phyloP scores from a whole-genome alignment of 306 rosid genomes.

The Lithocarpus polystachyus region DNA sequence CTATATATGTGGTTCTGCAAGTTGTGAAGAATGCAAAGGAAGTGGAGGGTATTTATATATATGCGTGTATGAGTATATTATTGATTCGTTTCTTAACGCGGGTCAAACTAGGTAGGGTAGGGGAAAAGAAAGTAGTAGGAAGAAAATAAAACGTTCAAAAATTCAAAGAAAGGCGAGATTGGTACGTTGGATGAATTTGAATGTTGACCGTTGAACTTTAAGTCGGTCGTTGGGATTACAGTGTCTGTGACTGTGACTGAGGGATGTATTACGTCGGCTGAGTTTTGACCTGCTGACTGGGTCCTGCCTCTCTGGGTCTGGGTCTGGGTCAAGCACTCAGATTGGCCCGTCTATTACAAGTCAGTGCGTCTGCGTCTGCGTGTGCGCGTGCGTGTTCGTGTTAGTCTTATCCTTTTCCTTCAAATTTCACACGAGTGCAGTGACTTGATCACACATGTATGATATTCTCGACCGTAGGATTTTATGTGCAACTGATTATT shows the following conservation, averaged over 20 bases:
- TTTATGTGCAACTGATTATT: too few relatives aligned
- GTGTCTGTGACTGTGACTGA: too few relatives aligned
- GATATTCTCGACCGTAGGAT: too few relatives aligned
- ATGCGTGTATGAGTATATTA: background rate
- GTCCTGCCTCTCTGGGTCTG: too few relatives aligned
- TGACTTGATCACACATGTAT: too few relatives aligned
- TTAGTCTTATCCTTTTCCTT: too few relatives aligned
- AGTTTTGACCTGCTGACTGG: background rate
- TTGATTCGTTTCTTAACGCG: constrained; percentile 1
- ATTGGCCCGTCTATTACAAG: background rate
- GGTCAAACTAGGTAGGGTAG: constrained; percentile 33
- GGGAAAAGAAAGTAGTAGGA: background rate
- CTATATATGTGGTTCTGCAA: background rate
- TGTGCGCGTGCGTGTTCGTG: background rate
- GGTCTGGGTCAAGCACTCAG: background rate
- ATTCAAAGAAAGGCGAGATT: constrained; percentile 8
- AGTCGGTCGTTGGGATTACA: background rate
- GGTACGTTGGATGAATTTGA: constrained; percentile 24
- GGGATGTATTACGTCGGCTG: background rate
- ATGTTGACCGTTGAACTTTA: constrained; percentile 64
- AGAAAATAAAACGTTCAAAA: background rate
- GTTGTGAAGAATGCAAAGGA: background rate
- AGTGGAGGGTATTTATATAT: background rate
- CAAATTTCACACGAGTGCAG: too few relatives aligned
- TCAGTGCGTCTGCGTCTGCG: background rate